Percentiles rank a stretch among this genome's conserved stretches.
These are phyloP conservation scores for Fusarium papillatum DNA, from an alignment of 2,329 filamentous ascomycete species.

Conservation along the genomic window DNA sequence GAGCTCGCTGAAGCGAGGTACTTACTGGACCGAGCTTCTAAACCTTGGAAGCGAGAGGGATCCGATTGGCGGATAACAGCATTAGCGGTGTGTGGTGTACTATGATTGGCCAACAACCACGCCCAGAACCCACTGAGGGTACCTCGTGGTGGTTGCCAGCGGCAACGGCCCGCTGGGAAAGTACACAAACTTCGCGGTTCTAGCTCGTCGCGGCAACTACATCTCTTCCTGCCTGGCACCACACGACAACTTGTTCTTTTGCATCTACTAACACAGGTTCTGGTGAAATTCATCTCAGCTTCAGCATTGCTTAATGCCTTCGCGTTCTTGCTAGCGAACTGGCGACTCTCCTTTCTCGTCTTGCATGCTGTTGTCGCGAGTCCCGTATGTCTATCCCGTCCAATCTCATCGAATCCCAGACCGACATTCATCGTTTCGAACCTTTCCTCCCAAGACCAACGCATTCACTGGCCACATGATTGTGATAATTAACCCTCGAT, in stretches of 20 bases:
- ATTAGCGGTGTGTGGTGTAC: constrained; percentile 7
- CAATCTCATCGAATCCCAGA: constrained; percentile 11
- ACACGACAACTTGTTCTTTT: constrained; percentile 26
- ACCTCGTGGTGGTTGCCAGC: constrained; percentile 43
- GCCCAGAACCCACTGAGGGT: neutral
- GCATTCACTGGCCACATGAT: neutral
- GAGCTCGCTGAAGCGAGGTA: neutral
- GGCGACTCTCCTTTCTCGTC: constrained; percentile 31
- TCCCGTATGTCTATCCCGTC: constrained; percentile 44
- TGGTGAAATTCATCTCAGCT: constrained; percentile 21
- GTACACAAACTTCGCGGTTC: constrained; percentile 50
- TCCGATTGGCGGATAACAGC: constrained; percentile 15
- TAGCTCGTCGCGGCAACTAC: constrained; percentile 28
- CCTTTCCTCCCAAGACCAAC: neutral
- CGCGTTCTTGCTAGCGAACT: constrained; percentile 18
- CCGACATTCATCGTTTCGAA: constrained; percentile 9
- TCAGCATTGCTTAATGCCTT: constrained; percentile 48
- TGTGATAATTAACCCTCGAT: constrained; percentile 15
- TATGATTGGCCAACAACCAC: constrained; percentile 19
- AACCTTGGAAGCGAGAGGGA: neutral
- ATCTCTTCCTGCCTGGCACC: constrained; percentile 33
- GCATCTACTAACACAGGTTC: constrained; percentile 42
- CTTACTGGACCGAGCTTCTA: neutral
- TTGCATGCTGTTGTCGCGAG: constrained; percentile 46
- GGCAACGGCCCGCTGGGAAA: constrained; percentile 48